phyloP scores from a whole-genome alignment of 139 green algal species.

The Ettlia oleoabundans region DNA sequence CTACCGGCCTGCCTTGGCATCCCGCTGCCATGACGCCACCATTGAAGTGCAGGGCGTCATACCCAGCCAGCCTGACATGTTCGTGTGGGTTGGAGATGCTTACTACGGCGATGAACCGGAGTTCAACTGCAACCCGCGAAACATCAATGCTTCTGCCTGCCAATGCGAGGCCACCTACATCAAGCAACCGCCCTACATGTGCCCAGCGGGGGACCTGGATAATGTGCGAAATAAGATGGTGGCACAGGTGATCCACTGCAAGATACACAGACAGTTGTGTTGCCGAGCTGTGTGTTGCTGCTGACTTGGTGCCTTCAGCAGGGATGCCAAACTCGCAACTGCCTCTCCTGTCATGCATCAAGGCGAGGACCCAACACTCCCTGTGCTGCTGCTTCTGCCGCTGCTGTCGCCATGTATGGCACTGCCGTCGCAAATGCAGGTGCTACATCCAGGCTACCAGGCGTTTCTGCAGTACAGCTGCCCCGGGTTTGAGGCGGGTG shows the following conservation, averaged over 20 bases:
- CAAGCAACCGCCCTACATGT: slow-evolving; percentile 32
- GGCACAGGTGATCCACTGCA: too few species aligned
- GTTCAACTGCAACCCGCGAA: slow-evolving; percentile 38
- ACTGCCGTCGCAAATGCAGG: slow-evolving; percentile 3
- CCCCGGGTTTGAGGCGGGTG: neutral
- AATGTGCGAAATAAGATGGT: slow-evolving; percentile 39
- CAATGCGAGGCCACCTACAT: slow-evolving; percentile 51
- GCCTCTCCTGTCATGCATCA: too few species aligned
- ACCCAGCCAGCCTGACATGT: slow-evolving; percentile 62
- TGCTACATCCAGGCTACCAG: slow-evolving; percentile 37
- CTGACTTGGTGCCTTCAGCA: neutral
- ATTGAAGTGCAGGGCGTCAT: slow-evolving; percentile 49
- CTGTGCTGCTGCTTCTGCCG: too few species aligned
- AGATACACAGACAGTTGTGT: too few species aligned
- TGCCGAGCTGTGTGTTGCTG: too few species aligned
- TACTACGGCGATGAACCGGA: slow-evolving; percentile 55
- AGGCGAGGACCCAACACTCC: too few species aligned
- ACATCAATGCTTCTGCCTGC: slow-evolving; percentile 44
- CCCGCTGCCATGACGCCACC: too few species aligned
- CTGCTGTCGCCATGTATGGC: neutral
- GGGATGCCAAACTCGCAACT: neutral
- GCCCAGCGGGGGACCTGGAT: slow-evolving; percentile 48
- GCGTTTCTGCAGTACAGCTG: slow-evolving; percentile 41
- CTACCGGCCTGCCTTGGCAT: too few species aligned
- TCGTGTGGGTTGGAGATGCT: slow-evolving; percentile 78